phyloP scores from a whole-genome alignment of 2,329 filamentous ascomycete species.

The Ceratocystis ficicola region DNA sequence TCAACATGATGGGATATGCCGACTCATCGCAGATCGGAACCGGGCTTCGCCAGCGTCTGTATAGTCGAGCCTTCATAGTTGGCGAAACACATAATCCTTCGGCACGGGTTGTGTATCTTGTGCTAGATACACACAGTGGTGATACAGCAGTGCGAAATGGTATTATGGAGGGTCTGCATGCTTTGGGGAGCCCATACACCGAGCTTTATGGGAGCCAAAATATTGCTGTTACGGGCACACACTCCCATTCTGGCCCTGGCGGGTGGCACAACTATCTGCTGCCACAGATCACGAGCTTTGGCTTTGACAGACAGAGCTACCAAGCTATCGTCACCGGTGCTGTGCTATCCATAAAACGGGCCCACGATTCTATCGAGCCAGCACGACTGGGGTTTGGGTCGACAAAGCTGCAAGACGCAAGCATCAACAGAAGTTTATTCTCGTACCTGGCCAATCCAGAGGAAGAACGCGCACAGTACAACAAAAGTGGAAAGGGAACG shows the following conservation, averaged over 20 bases:
- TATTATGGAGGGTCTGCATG: constrained; percentile 62
- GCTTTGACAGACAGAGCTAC: constrained; percentile 79
- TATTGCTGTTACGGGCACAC: constrained; percentile 80
- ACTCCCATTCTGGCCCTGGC: constrained; percentile 82
- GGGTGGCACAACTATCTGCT: constrained; percentile 92
- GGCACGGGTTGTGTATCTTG: constrained; percentile 73
- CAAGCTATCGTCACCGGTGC: constrained; percentile 79
- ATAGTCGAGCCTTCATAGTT: constrained; percentile 81
- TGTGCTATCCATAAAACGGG: constrained; percentile 65
- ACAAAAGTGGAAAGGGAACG: constrained; percentile 23
- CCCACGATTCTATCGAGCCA: constrained; percentile 44
- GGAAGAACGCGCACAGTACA: constrained; percentile 57
- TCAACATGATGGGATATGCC: constrained; percentile 87
- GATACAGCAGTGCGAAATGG: constrained; percentile 81
- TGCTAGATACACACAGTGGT: constrained; percentile 75
- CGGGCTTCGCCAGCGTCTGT: constrained; percentile 75
- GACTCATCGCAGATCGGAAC: constrained; percentile 70
- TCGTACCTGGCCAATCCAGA: constrained; percentile 74
- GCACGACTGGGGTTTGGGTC: constrained; percentile 57
- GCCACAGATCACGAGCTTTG: constrained; percentile 77
- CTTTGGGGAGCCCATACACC: constrained; percentile 58
- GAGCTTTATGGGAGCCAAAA: constrained; percentile 65
- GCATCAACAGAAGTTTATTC: constrained; percentile 73
- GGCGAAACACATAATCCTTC: constrained; percentile 52
- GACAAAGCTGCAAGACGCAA: constrained; percentile 53